Evolutionary conservation across 129 eudicot genomes (phyloP), one percentile per base, ranked within the genome.

Genomic region (Chrysanthemum lavandulifolium): DNA sequence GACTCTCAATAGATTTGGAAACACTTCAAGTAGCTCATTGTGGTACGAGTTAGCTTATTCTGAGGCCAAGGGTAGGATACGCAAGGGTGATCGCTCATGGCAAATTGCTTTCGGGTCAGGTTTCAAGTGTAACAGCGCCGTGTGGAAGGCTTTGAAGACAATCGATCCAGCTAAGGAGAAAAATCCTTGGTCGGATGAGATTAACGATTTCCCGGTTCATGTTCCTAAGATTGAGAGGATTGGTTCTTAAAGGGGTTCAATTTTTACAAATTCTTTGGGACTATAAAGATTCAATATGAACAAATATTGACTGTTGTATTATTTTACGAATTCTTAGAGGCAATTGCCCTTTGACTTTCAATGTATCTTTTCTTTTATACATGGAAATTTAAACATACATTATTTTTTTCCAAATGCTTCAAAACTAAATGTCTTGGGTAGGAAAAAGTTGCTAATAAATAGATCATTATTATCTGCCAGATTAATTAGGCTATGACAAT

Each of bases 41-140:
- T 86, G 92, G 92, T 86, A 86, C 9, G 92, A 86, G 13, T 40
- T 86, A 65, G 88, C 88, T 8, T 87, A 87, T 47, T 69, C 85
- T 0, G 92, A 89, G 73, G 92, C 96, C 1, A 89, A 89, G 58
- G 96, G 96, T 21, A 76, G 96, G 72, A 86, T 89, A 36, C 76
- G 73, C 59, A 89, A 80, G 60, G 89, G 89, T 16, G 89, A 85
- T 57, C 73, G 89, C 27, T 75, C 84, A 4, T 85, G 89, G 89
- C 89, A 85, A 62, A 85, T 85, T 6, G 89, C 86, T 3, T 85
- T 85, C 5, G 89, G 89, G 2, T 85, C 86, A 10, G 86, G 89
- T 59, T 85, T 85, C 59, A 70, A 74, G 68, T 82, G 87, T 65
- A 77, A 82, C 73, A 89, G 92, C 13, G 86, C 89, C 0, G 86